phyloP scores from a whole-genome alignment of 2,329 filamentous ascomycete species.

The Chaetoscypha palmicola region DNA sequence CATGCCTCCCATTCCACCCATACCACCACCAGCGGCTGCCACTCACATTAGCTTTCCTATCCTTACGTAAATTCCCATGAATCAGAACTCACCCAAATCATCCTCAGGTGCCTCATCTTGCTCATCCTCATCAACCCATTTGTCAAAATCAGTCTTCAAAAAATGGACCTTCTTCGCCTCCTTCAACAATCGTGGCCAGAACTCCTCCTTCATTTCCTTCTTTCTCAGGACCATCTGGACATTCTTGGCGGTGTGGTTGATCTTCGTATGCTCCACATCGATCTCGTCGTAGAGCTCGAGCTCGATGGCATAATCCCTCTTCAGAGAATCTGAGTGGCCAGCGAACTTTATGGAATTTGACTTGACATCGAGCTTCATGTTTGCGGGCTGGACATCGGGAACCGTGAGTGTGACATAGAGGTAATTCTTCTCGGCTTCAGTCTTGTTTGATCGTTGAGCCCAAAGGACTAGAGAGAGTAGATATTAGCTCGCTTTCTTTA shows the following conservation, averaged over 20 bases:
- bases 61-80: constrained; percentile 28
- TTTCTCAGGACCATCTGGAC: constrained; percentile 89
- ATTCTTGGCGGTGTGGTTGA: constrained; percentile 81
- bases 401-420: constrained; percentile 89
- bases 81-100: constrained; percentile 58
- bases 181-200: constrained; percentile 94
- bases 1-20: constrained; percentile 56
- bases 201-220: constrained; percentile 92
- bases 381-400: constrained; percentile 69
- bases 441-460: constrained; percentile 87
- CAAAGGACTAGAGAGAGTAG: constrained; percentile 66
- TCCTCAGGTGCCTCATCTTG: constrained; percentile 85
- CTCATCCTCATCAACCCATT: constrained; percentile 59
- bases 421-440: constrained; percentile 82
- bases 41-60: constrained; percentile 3
- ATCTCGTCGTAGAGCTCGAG: constrained; percentile 89
- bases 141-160: constrained; percentile 98
- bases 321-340: constrained; percentile 75
- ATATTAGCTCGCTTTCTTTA: constrained; percentile 5
- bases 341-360: constrained; percentile 71
- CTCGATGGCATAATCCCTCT: constrained; percentile 77
- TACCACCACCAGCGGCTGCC: constrained; percentile 30
- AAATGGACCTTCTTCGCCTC: constrained; percentile 84
- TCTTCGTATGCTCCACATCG: constrained; percentile 75
- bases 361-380: constrained; percentile 78